These are phyloP conservation scores for Ophiosphaerella narmari DNA, from an alignment of 2,329 filamentous ascomycete genomes.

Conservation along the genomic window DNA sequence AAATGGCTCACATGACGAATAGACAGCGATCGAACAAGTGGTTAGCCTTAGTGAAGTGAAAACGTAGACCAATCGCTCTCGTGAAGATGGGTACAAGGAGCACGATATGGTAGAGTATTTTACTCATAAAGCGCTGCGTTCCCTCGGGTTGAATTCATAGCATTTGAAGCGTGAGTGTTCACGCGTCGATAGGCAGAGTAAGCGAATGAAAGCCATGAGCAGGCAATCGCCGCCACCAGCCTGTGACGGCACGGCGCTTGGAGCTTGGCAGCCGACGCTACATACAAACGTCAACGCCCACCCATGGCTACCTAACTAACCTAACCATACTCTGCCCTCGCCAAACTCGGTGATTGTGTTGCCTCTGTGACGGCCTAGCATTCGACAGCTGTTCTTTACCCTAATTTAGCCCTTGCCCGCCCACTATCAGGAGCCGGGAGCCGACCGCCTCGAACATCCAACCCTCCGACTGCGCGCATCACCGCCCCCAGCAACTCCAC, in stretches of 20 bases:
- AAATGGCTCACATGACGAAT: constrained; percentile 62
- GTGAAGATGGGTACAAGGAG: too few relatives aligned
- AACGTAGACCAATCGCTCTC: too few relatives aligned
- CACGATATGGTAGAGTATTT: too few relatives aligned
- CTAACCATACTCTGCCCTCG: constrained; percentile 4
- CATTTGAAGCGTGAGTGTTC: too few relatives aligned
- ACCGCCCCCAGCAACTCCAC: constrained; percentile 1
- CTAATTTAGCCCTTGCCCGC: not conserved
- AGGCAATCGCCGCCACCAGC: not conserved
- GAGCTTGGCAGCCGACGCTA: constrained; percentile 15
- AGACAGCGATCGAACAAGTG: not conserved
- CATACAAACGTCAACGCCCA: constrained; percentile 20
- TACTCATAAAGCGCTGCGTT: too few relatives aligned
- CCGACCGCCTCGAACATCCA: not conserved
- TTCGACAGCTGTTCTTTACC: not conserved
- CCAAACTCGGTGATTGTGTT: constrained; percentile 5
- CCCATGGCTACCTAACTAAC: not conserved
- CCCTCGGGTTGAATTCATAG: too few relatives aligned
- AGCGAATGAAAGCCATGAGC: not conserved
- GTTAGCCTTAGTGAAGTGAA: not conserved
- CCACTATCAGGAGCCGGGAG: not conserved
- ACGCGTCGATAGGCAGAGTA: not conserved
- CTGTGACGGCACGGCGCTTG: constrained; percentile 8
- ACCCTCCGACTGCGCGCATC: not conserved
- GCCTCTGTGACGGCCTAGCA: constrained; percentile 5